Evolutionary conservation across 305 asterid species (phyloP).

Genomic region (Fraxinus velutina): DNA sequence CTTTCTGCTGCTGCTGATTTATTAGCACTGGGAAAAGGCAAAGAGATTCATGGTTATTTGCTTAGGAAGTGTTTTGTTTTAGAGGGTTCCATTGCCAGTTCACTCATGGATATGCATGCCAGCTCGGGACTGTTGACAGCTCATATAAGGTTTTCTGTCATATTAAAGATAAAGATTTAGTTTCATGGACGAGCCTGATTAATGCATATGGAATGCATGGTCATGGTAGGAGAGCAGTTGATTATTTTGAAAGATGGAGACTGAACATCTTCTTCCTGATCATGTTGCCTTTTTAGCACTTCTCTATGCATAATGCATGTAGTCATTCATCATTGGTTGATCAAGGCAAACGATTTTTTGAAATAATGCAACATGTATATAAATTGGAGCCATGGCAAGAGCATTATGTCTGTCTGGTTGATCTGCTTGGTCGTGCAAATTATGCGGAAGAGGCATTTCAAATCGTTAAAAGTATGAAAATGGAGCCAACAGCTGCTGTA

Average conservation of each 20-base stretch:
- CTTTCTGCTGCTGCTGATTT: slow-evolving; percentile 55
- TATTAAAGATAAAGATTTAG: slow-evolving; percentile 39
- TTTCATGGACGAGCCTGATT: slow-evolving; percentile 77
- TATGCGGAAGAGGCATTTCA: slow-evolving; percentile 59
- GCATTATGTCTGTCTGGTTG: slow-evolving; percentile 76
- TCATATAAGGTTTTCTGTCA: slow-evolving; percentile 50
- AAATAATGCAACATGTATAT: slow-evolving; percentile 49
- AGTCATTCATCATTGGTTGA: slow-evolving; percentile 75
- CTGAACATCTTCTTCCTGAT: slow-evolving; percentile 48
- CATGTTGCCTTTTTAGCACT: slow-evolving; percentile 63
- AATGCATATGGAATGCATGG: slow-evolving; percentile 84
- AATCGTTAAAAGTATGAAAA: slow-evolving; percentile 45
- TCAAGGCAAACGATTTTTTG: slow-evolving; percentile 52
- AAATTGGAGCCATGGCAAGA: slow-evolving; percentile 77
- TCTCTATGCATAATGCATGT: slow-evolving; percentile 49
- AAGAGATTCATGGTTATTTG: slow-evolving; percentile 69
- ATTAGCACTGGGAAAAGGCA: slow-evolving; percentile 63
- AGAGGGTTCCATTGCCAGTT: slow-evolving; percentile 53
- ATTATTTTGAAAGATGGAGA: slow-evolving; percentile 51
- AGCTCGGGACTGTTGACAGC: slow-evolving; percentile 56
- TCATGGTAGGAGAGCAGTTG: slow-evolving; percentile 47
- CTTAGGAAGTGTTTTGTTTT: slow-evolving; percentile 48
- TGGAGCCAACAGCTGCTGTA: slow-evolving; percentile 54
- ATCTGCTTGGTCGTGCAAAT: slow-evolving; percentile 84
- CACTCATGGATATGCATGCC: slow-evolving; percentile 74